Base-by-base conservation (phyloP, 257 asterid genomes). In the Coffea canephora region DNA sequence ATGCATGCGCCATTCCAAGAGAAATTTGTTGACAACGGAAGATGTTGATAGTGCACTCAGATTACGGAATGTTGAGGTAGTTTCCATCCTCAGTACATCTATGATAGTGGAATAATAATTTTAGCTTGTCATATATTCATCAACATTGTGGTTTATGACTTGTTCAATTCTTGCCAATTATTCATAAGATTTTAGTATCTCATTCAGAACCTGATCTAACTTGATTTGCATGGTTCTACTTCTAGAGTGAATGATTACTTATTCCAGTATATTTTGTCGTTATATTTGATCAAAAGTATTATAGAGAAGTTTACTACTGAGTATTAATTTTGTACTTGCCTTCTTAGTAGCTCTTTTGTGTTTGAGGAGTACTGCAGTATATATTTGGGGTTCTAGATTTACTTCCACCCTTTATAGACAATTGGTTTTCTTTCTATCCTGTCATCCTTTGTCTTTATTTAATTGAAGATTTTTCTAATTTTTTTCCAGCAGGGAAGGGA, bases 1-100 rank as follows among this genome's bases (percentile, higher is more conserved):
- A 85, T 95, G 97, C 88, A 95, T 93, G 98, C 90, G 99, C n/a
- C 99, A 95, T 83, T 95, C 99, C 57, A 91, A 93, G 84, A 88
- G 98, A 83, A 91, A 96, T 76, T 90, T 97, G 79, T 86, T 95
- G 79, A 90, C 98, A 16, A 87, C 96, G 0, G 97, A 89, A 3
- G 98, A 95, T 68, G 97, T 95, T 31, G 99, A 95, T 78, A 89
- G 93, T 86, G 99, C 99, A 8, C 96, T 95, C 66, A 83, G 88
- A 69, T 86, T 95, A 76, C 86, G 97, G 86, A 93, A 95, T 71
- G 94, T 95, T 15, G 99, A 95, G 98, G 99, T 95, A 79, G 14
- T 46, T 68, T 71, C 27, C 0, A 34, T 70, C 45, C 48, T 36
- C 11, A 48, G 27, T 18, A 15, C 41, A 13, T 61, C 59, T 21